A percentile compares a stretch with the other conserved stretches of the same genome.
Conservation (phyloP, 169 alveolate species). For the Toxoplasma gondii region DNA sequence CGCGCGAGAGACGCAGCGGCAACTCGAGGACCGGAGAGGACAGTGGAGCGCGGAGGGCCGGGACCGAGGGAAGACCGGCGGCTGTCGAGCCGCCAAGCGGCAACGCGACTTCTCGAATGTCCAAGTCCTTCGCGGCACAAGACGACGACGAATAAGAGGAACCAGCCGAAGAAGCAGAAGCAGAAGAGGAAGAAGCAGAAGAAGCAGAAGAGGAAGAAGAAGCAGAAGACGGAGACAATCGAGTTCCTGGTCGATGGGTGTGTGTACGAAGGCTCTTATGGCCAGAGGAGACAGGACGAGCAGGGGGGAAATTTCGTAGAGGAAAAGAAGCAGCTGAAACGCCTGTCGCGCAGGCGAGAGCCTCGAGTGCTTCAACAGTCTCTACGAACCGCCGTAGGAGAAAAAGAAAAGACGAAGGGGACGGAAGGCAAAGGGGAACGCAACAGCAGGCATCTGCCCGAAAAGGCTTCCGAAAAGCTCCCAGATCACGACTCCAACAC, state of each 20-base stretch:
- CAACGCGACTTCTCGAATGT: no score
- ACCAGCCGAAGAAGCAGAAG: not conserved
- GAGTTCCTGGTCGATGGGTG: not conserved
- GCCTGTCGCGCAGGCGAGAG: not conserved
- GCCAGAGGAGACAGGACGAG: not conserved
- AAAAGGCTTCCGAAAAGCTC: no score
- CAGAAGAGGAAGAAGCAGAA: not conserved
- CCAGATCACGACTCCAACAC: no score
- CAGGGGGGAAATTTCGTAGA: not conserved
- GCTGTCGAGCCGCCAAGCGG: no score
- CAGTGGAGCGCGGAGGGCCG: not conserved
- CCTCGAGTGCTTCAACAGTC: not conserved
- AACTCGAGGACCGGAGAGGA: not conserved
- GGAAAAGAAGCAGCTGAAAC: not conserved
- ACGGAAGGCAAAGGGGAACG: not conserved
- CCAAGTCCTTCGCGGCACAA: not conserved
- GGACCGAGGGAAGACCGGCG: not conserved
- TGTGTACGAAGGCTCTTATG: not conserved
- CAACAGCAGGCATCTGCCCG: not conserved
- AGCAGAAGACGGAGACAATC: not conserved
- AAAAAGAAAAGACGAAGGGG: not conserved
- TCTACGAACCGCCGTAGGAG: not conserved
- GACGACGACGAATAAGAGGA: not conserved
- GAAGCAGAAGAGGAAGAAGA: not conserved
- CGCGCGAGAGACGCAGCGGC: not conserved